Evolutionary conservation across 768 basidiomycete genomes (phyloP).

Genomic region (Boletus rex-veris): DNA sequence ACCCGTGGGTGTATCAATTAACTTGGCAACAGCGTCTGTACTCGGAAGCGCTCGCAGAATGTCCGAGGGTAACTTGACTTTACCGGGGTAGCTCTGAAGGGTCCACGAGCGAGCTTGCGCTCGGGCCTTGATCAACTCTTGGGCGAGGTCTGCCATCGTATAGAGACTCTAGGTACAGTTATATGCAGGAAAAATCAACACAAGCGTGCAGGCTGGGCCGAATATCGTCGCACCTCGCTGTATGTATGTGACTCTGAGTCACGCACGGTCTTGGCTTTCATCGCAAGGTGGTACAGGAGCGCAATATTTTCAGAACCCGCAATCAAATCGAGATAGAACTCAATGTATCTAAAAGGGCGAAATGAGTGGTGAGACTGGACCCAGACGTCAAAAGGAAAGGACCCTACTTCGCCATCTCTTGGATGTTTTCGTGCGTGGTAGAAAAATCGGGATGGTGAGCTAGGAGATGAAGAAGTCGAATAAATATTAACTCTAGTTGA

Average conservation of each 20-base stretch:
- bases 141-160: slow-evolving; percentile 81
- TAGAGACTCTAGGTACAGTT: slow-evolving; percentile 69
- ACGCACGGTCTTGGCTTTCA: slow-evolving; percentile 81
- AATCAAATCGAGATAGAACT: slow-evolving; percentile 80
- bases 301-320: slow-evolving; percentile 79
- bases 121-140: slow-evolving; percentile 76
- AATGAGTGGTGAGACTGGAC: background rate
- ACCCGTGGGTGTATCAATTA: slow-evolving; percentile 18
- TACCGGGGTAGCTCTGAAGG: slow-evolving; percentile 75
- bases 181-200: background rate
- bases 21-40: slow-evolving; percentile 64
- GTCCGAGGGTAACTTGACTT: slow-evolving; percentile 75
- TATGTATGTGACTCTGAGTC: slow-evolving; percentile 66
- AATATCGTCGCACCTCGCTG: slow-evolving; percentile 54
- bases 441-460: slow-evolving; percentile 95
- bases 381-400: background rate
- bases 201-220: background rate
- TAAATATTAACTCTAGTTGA: slow-evolving; percentile 77
- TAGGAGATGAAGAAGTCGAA: slow-evolving; percentile 81
- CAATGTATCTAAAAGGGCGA: slow-evolving; percentile 63
- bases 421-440: slow-evolving; percentile 59
- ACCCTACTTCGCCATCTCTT: slow-evolving; percentile 77
- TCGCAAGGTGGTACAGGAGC: slow-evolving; percentile 77
- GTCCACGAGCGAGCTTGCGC: slow-evolving; percentile 66
- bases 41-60: slow-evolving; percentile 72